Evolutionary conservation across 2,329 filamentous ascomycete genomes (phyloP), one percentile per base, ranked within the genome.

Genomic region (Sporothrix humicola): DNA sequence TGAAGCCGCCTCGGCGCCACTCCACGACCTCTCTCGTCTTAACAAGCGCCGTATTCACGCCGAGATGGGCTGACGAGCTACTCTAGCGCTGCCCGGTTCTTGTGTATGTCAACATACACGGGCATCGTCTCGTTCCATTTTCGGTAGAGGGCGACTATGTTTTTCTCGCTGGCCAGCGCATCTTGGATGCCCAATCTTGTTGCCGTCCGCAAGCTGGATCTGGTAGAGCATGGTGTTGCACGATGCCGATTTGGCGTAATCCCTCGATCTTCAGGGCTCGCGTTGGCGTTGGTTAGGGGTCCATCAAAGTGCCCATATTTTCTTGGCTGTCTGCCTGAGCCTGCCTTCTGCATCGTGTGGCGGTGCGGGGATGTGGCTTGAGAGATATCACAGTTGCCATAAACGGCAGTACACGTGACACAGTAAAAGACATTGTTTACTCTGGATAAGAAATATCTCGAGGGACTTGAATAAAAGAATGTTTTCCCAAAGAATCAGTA

Each of bases 91-190:
- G 23, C 59, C 20, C 59, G 44, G 17, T 44, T 48, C 50, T 65
- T 26, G 26, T 17, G 46, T 46, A 17, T 23, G 17, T 42, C 61
- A 15, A 65, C 83, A 42, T 20, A 46, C 12, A 65, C 37, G 26
- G 42, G 59, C 8, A 63, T 12, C 59, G 37, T 63, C 59, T 63
- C 12, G 17, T 63, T 12, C 59, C 37, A 65, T 46, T 65, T 37
- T 13, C 12, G 17, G 42, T 65, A 2, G 37, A 37, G 61, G 37
- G 20, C 61, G 10, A 65, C 42, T 10, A 65, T 23, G 61, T 65
- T 65, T 42, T 65, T 65, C 20, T 65, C 61, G 44, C 37, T 65
- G 17, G 61, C 61, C 12, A 65, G 61, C 61, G 61, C 61, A 65
- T 65, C 61, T 17, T 65, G 12, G 7, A 46, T n/a, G 61, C 6